These are phyloP conservation scores for Blastobotrys elegans DNA, from an alignment of 1,139 yeast species.

Conservation along the genomic window DNA sequence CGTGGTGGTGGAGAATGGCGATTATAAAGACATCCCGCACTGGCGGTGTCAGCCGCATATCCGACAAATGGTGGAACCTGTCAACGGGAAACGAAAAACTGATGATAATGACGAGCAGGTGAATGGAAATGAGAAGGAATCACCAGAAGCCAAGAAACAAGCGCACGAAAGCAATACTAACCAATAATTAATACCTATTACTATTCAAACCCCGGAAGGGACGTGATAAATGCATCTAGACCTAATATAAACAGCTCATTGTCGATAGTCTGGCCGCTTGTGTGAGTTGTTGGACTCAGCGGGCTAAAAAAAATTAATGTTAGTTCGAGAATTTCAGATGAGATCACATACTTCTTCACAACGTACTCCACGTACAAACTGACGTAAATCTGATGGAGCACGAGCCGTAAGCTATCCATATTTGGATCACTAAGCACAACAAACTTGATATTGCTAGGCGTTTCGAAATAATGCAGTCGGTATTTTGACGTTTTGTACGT, in stretches of 20 bases:
- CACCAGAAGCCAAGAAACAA: not conserved
- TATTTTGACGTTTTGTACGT: constrained; percentile 69
- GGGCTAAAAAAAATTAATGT: constrained; percentile 23
- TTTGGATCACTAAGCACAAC: constrained; percentile 66
- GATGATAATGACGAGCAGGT: not conserved
- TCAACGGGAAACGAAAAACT: not conserved
- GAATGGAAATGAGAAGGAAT: not conserved
- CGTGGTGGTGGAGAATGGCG: constrained; percentile 55
- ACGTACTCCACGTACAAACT: constrained; percentile 64
- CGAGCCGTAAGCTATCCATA: constrained; percentile 55
- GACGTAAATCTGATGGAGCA: constrained; percentile 63
- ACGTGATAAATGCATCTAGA: constrained; percentile 37
- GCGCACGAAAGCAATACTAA: not conserved
- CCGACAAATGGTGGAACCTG: constrained; percentile 37
- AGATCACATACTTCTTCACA: constrained; percentile 50
- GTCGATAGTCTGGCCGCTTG: constrained; percentile 34
- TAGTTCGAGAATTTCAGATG: constrained; percentile 2
- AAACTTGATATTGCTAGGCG: constrained; percentile 73
- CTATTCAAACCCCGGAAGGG: constrained; percentile 34
- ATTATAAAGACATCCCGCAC: constrained; percentile 82
- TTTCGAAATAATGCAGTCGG: constrained; percentile 74
- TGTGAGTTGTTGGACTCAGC: constrained; percentile 35
- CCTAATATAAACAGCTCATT: constrained; percentile 39
- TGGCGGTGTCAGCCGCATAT: constrained; percentile 98
- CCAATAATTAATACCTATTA: not conserved